Evolutionary conservation across 2,329 filamentous ascomycete genomes (phyloP).

Genomic region (Catunica adiposa): DNA sequence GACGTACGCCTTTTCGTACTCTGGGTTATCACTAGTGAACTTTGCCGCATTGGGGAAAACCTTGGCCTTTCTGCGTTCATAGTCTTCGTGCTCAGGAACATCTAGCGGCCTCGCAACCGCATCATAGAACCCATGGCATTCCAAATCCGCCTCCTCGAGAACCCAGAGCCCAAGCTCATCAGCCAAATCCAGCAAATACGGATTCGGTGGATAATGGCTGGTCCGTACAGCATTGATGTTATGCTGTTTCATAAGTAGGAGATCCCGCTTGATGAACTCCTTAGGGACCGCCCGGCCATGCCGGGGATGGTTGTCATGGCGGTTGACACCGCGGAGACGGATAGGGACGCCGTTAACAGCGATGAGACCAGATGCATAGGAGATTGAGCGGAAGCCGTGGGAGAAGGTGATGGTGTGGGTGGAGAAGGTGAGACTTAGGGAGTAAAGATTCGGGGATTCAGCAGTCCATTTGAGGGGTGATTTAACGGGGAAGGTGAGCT

Average conservation of each 20-base stretch:
- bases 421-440: constrained; percentile 20
- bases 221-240: constrained; percentile 57
- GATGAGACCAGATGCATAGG: constrained; percentile 44
- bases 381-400: constrained; percentile 47
- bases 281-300: constrained; percentile 45
- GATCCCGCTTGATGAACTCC: constrained; percentile 42
- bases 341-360: constrained; percentile 48
- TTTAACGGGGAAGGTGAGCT: constrained; percentile 20
- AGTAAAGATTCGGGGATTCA: constrained; percentile 48
- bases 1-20: constrained; percentile 47
- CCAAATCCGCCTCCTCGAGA: constrained; percentile 40
- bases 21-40: constrained; percentile 42
- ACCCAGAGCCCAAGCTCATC: constrained; percentile 50
- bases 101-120: constrained; percentile 32
- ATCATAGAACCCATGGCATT: constrained; percentile 35
- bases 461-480: constrained; percentile 51
- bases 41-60: constrained; percentile 22
- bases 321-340: constrained; percentile 50
- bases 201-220: constrained; percentile 49
- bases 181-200: constrained; percentile 41
- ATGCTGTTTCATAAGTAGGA: constrained; percentile 49
- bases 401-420: constrained; percentile 25
- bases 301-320: constrained; percentile 52
- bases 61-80: constrained; percentile 17
- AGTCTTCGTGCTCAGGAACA: constrained; percentile 32